Percentiles rank a stretch among this genome's conserved stretches.
These are phyloP conservation scores for Alternaria brassicicola DNA, from an alignment of 2,329 filamentous ascomycete species.

Conservation along the genomic window DNA sequence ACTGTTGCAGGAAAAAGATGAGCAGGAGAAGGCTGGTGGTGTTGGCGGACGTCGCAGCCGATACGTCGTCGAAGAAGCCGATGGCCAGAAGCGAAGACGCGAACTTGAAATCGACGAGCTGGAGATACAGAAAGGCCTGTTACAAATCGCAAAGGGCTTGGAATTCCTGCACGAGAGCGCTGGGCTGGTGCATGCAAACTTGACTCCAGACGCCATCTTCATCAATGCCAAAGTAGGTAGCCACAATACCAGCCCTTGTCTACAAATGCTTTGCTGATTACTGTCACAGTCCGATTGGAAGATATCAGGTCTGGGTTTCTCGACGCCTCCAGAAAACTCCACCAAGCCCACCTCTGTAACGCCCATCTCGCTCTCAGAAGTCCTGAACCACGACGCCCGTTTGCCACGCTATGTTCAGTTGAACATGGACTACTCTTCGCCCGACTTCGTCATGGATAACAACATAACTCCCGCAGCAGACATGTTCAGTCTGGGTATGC, in stretches of 20 bases:
- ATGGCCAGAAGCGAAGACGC: constrained; percentile 71
- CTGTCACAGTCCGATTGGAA: constrained; percentile 87
- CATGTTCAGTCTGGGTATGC: constrained; percentile 89
- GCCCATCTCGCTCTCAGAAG: constrained; percentile 81
- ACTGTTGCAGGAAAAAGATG: constrained; percentile 85
- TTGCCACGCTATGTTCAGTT: constrained; percentile 84
- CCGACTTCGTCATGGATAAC: constrained; percentile 91
- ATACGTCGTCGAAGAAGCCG: constrained; percentile 79
- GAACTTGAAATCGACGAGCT: constrained; percentile 95
- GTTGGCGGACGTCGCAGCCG: constrained; percentile 74
- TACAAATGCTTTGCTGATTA: constrained; percentile 33
- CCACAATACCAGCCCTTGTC: constrained; percentile 15
- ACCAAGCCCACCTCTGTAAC: constrained; percentile 76
- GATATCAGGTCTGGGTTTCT: constrained; percentile 91
- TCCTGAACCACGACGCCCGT: constrained; percentile 82
- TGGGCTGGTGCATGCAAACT: constrained; percentile 88
- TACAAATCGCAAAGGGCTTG: constrained; percentile 91
- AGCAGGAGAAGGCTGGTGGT: constrained; percentile 74
- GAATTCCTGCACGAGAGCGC: constrained; percentile 97
- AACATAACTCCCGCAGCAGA: constrained; percentile 84
- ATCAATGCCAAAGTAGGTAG: constrained; percentile 83
- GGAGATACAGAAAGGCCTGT: constrained; percentile 93
- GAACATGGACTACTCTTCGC: constrained; percentile 90
- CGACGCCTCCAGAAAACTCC: constrained; percentile 77
- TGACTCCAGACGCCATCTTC: constrained; percentile 91